Base-by-base conservation (phyloP, 2,329 filamentous ascomycete genomes). In the Pseudocercospora vitis region DNA sequence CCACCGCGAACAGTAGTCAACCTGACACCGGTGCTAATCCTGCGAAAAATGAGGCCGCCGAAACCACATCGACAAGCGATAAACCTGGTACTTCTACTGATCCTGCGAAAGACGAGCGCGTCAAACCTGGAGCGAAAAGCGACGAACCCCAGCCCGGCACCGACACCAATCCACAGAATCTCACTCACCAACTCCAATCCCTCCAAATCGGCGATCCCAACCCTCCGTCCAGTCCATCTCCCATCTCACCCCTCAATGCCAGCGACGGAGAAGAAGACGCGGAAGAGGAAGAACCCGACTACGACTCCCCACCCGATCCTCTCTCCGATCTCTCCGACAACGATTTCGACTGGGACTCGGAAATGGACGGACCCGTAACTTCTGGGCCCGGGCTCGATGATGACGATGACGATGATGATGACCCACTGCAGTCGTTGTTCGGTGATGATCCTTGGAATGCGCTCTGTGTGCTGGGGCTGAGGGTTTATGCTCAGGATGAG, bases 391-490 rank as follows among this genome's bases (percentile, higher is more conserved):
- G n/a, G n/a, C n/a, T n/a, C n/a, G n/a, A n/a, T n/a, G n/a, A n/a
- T n/a, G 44, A 48, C 23, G 44, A 51, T 19, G 52, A 51, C 23
- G 50, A 48, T 8, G 49, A 49, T 26, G 45, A 32, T 16, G 42
- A 48, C 23, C 23, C 47, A 32, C 58, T 73, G 1, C 70, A 73
- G 39, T 73, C 74, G 23, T 72, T 77, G 29, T 76, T 78, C 48
- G 73, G 71, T 35, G 70, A 72, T 14, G 76, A 79, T 55, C 80
- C 80, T 0, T 85, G 82, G 82, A 83, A 84, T 61, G 82, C 82
- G 0, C 75, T 83, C 1, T 82, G 80, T 56, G 80, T 84, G 12
- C 75, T 84, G 3, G 82, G 82, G 0, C 65, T 85, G 24, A 72
- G 80, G 4, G 81, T 85, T 0, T 84, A 82, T 62, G 78, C 75